These are phyloP conservation scores for Spergularia azorica DNA, from an alignment of 179 eudicot genomes.

Conservation along the genomic window DNA sequence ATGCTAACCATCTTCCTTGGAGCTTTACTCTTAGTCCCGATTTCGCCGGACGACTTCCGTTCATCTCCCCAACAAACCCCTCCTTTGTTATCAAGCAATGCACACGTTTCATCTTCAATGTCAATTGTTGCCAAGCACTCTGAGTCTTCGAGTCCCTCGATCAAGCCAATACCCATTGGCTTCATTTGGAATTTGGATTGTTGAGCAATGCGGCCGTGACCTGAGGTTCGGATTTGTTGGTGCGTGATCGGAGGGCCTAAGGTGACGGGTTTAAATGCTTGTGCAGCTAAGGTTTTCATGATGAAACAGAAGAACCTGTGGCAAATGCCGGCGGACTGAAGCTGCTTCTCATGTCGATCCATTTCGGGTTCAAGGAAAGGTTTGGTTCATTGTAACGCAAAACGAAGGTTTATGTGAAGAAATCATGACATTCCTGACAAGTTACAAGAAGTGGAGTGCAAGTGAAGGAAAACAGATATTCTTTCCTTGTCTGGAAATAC, in stretches of 20 bases:
- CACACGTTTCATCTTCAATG: constrained; percentile 30
- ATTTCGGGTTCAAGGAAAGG: constrained; percentile 14
- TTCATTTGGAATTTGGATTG: not conserved
- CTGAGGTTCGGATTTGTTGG: constrained; percentile 15
- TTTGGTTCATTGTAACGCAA: constrained; percentile 14
- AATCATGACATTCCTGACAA: constrained; percentile 20
- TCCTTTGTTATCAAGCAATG: constrained; percentile 12
- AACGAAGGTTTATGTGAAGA: constrained; percentile 15
- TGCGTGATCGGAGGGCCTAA: constrained; percentile 29
- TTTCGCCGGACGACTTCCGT: constrained; percentile 6
- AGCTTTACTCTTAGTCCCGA: not conserved
- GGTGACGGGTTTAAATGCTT: constrained; percentile 49
- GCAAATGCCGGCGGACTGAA: constrained; percentile 39
- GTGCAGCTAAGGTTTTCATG: constrained; percentile 41
- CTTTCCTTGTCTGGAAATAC: constrained; percentile 26
- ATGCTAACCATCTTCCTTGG: constrained; percentile 45
- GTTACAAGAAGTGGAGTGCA: constrained; percentile 33
- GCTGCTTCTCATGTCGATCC: constrained; percentile 26
- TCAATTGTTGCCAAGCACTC: constrained; percentile 20
- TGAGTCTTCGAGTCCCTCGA: not conserved
- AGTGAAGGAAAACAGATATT: constrained; percentile 28
- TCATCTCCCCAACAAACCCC: not conserved
- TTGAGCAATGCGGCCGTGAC: not conserved
- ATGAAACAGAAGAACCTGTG: constrained; percentile 42
- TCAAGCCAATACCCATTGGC: not conserved